Evolutionary conservation across 345 rosid genomes (phyloP).

Genomic region (Brassica nigra): DNA sequence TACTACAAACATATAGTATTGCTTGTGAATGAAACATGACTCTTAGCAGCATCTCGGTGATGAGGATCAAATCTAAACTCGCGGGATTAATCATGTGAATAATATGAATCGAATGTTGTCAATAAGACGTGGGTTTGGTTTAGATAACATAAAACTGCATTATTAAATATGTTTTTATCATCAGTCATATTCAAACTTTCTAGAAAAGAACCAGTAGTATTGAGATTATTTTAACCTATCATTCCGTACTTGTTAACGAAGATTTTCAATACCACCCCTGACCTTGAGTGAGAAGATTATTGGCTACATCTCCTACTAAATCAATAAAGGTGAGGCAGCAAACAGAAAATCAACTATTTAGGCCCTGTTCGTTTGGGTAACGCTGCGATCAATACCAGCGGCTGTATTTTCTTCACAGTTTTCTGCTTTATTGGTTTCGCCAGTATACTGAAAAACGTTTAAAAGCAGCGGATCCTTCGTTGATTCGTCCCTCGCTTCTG

Average conservation of each 20-base stretch:
- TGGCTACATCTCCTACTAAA: background rate
- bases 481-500: too few relatives aligned
- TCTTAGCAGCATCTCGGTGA: background rate
- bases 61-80: background rate
- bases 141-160: background rate
- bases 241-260: background rate
- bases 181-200: background rate
- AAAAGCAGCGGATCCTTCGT: too few relatives aligned
- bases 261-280: background rate
- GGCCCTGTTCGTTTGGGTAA: too few relatives aligned
- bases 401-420: too few relatives aligned
- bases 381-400: too few relatives aligned
- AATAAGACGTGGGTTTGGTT: constrained; percentile 3
- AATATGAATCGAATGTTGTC: background rate
- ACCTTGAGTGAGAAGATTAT: background rate
- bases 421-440: too few relatives aligned
- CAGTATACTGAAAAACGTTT: too few relatives aligned
- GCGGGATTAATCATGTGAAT: background rate
- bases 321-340: background rate
- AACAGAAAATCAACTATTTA: background rate
- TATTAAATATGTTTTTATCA: background rate
- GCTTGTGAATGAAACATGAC: constrained; percentile 6
- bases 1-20: background rate
- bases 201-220: background rate
- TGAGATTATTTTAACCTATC: background rate